phyloP scores from a whole-genome alignment of 371 early-diverging fungal genomes.

The Mucor circinelloides region DNA sequence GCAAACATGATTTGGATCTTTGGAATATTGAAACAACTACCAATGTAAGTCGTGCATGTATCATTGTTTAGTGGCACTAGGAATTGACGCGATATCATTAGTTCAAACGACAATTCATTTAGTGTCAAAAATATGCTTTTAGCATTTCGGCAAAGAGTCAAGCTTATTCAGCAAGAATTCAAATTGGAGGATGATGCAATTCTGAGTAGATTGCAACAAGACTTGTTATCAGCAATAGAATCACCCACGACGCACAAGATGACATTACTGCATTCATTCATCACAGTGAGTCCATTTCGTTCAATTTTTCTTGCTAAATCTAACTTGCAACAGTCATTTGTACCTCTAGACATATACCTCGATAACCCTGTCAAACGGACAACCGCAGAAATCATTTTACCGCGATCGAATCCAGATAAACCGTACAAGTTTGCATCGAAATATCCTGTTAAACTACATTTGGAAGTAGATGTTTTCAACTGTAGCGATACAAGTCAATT shows the following conservation, averaged over 20 bases:
- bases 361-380: conserved; percentile 36
- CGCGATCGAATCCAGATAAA: conserved; percentile 45
- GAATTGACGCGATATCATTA: not conserved
- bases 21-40: conserved; percentile 51
- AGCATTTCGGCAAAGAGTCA: conserved; percentile 36
- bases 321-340: conserved; percentile 27
- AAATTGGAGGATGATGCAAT: conserved; percentile 1
- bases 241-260: conserved; percentile 32
- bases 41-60: conserved; percentile 33
- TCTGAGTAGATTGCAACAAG: conserved; percentile 22
- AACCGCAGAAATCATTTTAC: conserved; percentile 37
- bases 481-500: conserved; percentile 34
- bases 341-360: conserved; percentile 38
- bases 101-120: conserved; percentile 22
- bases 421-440: conserved; percentile 34
- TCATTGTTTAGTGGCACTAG: not conserved
- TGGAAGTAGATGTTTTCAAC: conserved; percentile 47
- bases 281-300: conserved; percentile 36
- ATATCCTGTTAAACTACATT: conserved; percentile 34
- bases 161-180: conserved; percentile 19
- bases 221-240: conserved; percentile 28
- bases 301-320: too few species aligned
- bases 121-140: conserved; percentile 37
- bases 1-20: conserved; percentile 61
- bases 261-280: conserved; percentile 32